Evolutionary conservation across 805 yeast genomes (phyloP).

Genomic region (Candida ficus): DNA sequence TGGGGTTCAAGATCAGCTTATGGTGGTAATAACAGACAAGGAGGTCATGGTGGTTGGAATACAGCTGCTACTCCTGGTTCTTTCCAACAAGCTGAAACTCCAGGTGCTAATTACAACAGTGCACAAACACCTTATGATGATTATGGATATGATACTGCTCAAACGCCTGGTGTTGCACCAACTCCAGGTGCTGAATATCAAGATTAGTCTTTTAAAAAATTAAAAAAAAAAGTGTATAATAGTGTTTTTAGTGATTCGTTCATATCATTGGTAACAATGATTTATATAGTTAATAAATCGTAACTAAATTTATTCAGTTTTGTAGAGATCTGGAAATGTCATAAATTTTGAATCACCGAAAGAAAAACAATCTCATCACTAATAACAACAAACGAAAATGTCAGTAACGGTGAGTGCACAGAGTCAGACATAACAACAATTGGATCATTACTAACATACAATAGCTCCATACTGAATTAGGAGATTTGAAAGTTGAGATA

Average conservation of each 20-base stretch:
- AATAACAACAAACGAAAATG: slow-evolving; percentile 6
- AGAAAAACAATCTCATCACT: neutral
- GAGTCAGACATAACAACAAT: too few species aligned
- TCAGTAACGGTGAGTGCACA: slow-evolving; percentile 18
- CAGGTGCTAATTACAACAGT: slow-evolving; percentile 30
- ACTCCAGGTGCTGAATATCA: slow-evolving; percentile 10
- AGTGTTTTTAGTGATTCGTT: too few species aligned
- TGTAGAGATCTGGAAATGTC: too few species aligned
- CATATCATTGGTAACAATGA: too few species aligned
- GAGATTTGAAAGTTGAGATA: slow-evolving; percentile 35
- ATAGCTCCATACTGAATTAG: slow-evolving; percentile 33
- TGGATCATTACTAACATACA: neutral
- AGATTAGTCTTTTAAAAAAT: neutral
- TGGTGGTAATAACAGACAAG: too few species aligned
- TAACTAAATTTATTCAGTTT: too few species aligned
- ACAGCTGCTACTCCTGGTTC: slow-evolving; percentile 33
- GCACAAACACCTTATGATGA: slow-evolving; percentile 16
- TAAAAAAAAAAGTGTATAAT: neutral
- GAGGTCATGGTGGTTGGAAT: slow-evolving; percentile 17
- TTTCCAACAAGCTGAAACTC: slow-evolving; percentile 32
- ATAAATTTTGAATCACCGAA: neutral
- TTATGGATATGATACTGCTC: slow-evolving; percentile 8
- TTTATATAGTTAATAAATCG: too few species aligned
- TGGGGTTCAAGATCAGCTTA: slow-evolving; percentile 38
- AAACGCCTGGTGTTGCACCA: slow-evolving; percentile 16